Evolutionary conservation across 1,284 basidiomycete genomes (phyloP).

Genomic region (Apiotrichum domesticum): DNA sequence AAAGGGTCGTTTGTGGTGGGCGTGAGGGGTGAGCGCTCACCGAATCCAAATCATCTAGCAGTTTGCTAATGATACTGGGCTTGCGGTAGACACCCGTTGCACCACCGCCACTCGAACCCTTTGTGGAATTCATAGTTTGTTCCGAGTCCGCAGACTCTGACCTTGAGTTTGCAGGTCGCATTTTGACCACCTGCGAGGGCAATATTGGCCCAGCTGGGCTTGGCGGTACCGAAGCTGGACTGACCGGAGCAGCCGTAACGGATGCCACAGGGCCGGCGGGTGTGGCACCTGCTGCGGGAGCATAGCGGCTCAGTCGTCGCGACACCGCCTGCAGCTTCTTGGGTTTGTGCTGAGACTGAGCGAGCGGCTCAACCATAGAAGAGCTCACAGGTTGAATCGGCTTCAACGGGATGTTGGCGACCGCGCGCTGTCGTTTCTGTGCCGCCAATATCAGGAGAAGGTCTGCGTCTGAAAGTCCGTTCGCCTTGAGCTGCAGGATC

Average conservation of each 20-base stretch:
- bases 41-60: slow-evolving; percentile 13
- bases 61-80: slow-evolving; percentile 12
- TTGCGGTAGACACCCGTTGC: slow-evolving; percentile 4
- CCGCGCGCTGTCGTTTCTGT: slow-evolving; percentile 14
- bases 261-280: background rate
- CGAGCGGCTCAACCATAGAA: too few species aligned
- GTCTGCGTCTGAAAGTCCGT: slow-evolving; percentile 38
- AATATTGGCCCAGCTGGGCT: too few species aligned
- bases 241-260: background rate
- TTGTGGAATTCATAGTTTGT: background rate
- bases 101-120: background rate
- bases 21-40: slow-evolving; percentile 7
- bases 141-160: background rate
- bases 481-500: slow-evolving; percentile 28
- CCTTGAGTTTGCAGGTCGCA: background rate
- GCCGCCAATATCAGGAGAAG: slow-evolving; percentile 33
- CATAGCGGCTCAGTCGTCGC: background rate
- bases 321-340: background rate
- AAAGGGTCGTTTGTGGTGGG: background rate
- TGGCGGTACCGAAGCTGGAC: background rate
- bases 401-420: background rate
- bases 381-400: background rate
- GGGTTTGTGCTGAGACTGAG: background rate
- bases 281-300: background rate
- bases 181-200: too few species aligned